Base-by-base conservation (phyloP, 108 stramenopile species). In the Pseudonitzschia delicatissima region DNA sequence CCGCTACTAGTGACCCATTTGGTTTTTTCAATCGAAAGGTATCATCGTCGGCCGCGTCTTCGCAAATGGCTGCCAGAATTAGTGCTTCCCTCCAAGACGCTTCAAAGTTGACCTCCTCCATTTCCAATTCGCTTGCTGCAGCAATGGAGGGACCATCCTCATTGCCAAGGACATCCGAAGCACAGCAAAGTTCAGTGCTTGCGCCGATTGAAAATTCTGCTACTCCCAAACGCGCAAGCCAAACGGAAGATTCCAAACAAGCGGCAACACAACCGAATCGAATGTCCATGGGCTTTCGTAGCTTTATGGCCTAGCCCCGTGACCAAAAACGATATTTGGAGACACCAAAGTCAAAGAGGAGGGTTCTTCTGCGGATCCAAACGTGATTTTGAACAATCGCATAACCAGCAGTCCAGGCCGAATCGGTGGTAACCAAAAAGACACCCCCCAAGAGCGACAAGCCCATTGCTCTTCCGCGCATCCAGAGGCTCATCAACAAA, bases 401-500 rank as follows among this genome's bases (percentile, higher is more conserved):
- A 55, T 55, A 15, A 13, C 17, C 32, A 33, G 53, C 17, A 55
- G 53, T n/a, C 32, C 53, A 55, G 53, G 32, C 53, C 9, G 31
- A 17, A n/a, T 28, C 0, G 6, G 0, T 0, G 3, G 7, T 28
- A 29, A 20, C 21, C 25, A 47, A 18, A n/a, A n/a, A 2, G 12
- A 33, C 53, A 23, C 28, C 70, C 9, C 52, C 53, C 5, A 45
- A 51, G 29, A 23, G 28, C 9, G 31, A 55, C 33, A 49, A 57
- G 20, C 51, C 37, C 2, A 62, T 57, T 11, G 77, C 68, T 13
- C 67, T 83, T 39, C 82, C 82, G 20, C 55, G 82, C 12, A 79
- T 82, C 61, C 77, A 73, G 68, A 68, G 69, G 26, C 32, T 79
- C 45, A 45, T 79, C 27, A 64, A 83, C 50, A 39, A 64, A 23